Base-by-base conservation (phyloP, 495 filamentous ascomycete genomes). In the Penicillium taxi region DNA sequence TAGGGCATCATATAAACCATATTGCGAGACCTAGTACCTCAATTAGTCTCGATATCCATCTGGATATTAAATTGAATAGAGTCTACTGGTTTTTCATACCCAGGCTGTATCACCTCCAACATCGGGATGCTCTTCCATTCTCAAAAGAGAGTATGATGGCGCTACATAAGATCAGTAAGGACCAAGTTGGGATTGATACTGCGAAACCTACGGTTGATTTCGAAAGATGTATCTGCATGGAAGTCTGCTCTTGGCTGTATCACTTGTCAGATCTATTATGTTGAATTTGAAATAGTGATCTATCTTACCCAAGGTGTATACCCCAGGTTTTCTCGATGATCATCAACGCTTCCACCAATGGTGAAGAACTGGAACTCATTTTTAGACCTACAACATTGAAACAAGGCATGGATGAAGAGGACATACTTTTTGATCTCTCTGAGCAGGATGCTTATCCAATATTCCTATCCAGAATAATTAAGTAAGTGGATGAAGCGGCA, bases 81-180 rank as follows among this genome's bases (percentile, higher is more conserved):
- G n/a, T n/a, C n/a, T n/a, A n/a, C n/a, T n/a, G n/a, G n/a, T n/a
- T n/a, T n/a, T n/a, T n/a, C n/a, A 27, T 31, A 58, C 51, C 68
- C 69, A 74, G 6, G 69, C 68, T 5, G 70, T 74, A 28, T 74
- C 70, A 8, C 69, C 72, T 14, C 70, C 70, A n/a, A 73, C 67
- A 13, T 48, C 47, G 4, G 72, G 70, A 39, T 73, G 67, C 42
- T 73, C 68, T 52, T 73, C 72, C 70, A 73, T 75, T 29, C 72
- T 54, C 15, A 75, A 54, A 19, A 75, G 43, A 1, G 69, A 72
- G 37, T 75, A 73, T 1, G 55, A 64, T 0, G 70, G 69, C 3
- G 70, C 50, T 52, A 27, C 2, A 11, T 27, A 13, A 17, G 6
- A 26, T 34, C 12, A 39, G 11, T 24, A 20, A 15, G 4, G 3